These are phyloP conservation scores for Neocucurbitaria cava DNA, from an alignment of 2,329 filamentous ascomycete genomes.

Conservation along the genomic window DNA sequence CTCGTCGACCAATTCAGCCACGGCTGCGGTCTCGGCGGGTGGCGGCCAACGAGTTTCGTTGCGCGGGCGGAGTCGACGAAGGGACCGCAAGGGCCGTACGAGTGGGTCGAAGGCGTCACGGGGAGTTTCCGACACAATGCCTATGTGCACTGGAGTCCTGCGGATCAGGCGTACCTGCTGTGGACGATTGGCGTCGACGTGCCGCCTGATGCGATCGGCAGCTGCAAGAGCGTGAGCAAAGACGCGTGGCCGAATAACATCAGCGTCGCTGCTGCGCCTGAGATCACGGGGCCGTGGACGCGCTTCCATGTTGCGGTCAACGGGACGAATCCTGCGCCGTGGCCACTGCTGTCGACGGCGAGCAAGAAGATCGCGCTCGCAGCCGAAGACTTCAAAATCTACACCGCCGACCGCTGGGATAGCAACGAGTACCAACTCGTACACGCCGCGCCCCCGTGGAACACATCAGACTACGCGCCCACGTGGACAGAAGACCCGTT, in stretches of 20 bases:
- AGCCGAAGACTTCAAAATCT: slow-evolving; percentile 49
- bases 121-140: slow-evolving; percentile 58
- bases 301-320: slow-evolving; percentile 22
- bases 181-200: slow-evolving; percentile 54
- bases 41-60: slow-evolving; percentile 56
- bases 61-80: slow-evolving; percentile 55
- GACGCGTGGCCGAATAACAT: slow-evolving; percentile 25
- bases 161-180: slow-evolving; percentile 54
- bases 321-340: slow-evolving; percentile 54
- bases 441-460: slow-evolving; percentile 24
- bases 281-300: slow-evolving; percentile 20
- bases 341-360: slow-evolving; percentile 43
- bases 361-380: slow-evolving; percentile 38
- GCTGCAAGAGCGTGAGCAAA: slow-evolving; percentile 13
- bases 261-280: slow-evolving; percentile 19
- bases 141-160: slow-evolving; percentile 53
- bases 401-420: slow-evolving; percentile 32
- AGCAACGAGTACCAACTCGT: slow-evolving; percentile 36
- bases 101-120: slow-evolving; percentile 51
- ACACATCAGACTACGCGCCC: slow-evolving; percentile 25
- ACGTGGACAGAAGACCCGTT: slow-evolving; percentile 44
- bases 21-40: slow-evolving; percentile 57
- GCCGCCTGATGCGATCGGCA: slow-evolving; percentile 32
- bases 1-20: slow-evolving; percentile 55
- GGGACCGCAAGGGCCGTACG: slow-evolving; percentile 56